These are phyloP conservation scores for Aquilaria yunnanensis DNA, from an alignment of 345 rosid genomes.

Conservation along the genomic window DNA sequence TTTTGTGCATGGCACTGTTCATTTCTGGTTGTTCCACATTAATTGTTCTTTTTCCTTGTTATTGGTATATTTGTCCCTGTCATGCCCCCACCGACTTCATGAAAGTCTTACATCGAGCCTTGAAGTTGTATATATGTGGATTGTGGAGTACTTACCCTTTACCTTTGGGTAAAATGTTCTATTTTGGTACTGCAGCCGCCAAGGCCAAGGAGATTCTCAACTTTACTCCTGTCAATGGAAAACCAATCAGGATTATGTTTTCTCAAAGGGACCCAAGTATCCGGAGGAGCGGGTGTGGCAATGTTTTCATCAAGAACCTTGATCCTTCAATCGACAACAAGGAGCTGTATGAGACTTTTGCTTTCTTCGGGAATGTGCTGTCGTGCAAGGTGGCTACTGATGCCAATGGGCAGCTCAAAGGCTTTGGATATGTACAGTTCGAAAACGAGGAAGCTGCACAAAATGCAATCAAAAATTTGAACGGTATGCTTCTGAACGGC, in stretches of 20 bases:
- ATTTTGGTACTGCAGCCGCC: constrained; percentile 31
- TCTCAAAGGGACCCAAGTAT: constrained; percentile 60
- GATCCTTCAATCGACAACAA: constrained; percentile 44
- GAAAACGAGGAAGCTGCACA: constrained; percentile 50
- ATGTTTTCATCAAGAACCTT: constrained; percentile 59
- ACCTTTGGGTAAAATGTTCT: background rate
- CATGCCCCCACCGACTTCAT: too few species aligned
- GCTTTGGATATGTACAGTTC: constrained; percentile 59
- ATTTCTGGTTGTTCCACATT: too few species aligned
- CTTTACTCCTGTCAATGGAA: constrained; percentile 44
- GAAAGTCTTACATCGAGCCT: too few species aligned
- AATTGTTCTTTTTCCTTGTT: too few species aligned
- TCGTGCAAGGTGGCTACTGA: constrained; percentile 63
- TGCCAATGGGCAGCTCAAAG: constrained; percentile 35
- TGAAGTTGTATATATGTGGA: too few species aligned
- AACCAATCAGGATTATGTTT: constrained; percentile 56
- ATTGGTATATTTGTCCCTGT: too few species aligned
- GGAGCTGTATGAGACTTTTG: constrained; percentile 40
- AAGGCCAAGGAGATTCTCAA: constrained; percentile 47
- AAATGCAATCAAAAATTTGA: constrained; percentile 37
- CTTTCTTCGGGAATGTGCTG: constrained; percentile 42
- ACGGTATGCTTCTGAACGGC: constrained; percentile 55
- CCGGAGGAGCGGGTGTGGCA: constrained; percentile 48
- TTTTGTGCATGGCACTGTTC: too few species aligned
- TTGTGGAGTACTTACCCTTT: too few species aligned